These are phyloP conservation scores for Coemansia sp. DNA, from an alignment of 192 early-diverging fungal species.

Conservation along the genomic window DNA sequence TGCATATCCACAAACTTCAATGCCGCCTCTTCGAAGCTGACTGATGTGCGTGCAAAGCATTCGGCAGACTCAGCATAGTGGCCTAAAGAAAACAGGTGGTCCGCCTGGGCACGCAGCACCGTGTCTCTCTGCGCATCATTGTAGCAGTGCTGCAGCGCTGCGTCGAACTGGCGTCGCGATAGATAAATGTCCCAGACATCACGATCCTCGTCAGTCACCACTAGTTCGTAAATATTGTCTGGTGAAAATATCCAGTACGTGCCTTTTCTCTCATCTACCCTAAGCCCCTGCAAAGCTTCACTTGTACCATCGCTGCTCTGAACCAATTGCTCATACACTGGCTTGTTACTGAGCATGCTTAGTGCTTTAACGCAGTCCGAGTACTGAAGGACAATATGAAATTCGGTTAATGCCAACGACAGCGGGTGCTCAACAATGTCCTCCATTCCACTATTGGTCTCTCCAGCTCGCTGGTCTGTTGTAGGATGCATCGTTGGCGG, in stretches of 20 bases:
- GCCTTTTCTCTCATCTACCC: constrained; percentile 73
- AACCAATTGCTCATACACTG: constrained; percentile 82
- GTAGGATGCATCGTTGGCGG: constrained; percentile 50
- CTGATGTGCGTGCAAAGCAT: constrained; percentile 77
- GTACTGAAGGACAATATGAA: constrained; percentile 88
- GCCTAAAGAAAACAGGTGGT: constrained; percentile 76
- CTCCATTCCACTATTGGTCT: neutral
- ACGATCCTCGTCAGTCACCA: constrained; percentile 88
- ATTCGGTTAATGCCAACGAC: constrained; percentile 81
- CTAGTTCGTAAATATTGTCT: constrained; percentile 83
- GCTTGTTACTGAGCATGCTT: constrained; percentile 76
- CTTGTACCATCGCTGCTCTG: constrained; percentile 29
- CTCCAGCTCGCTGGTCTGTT: constrained; percentile 3
- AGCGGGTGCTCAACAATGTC: constrained; percentile 62
- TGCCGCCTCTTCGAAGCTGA: constrained; percentile 90
- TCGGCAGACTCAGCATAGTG: constrained; percentile 77
- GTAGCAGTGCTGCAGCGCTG: constrained; percentile 75
- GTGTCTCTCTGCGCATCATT: constrained; percentile 73
- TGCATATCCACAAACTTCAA: constrained; percentile 74
- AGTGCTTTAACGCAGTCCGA: constrained; percentile 74
- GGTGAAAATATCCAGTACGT: constrained; percentile 94
- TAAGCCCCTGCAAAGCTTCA: constrained; percentile 68
- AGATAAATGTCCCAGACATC: constrained; percentile 94
- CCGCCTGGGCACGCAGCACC: constrained; percentile 83
- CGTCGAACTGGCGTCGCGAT: constrained; percentile 76